These are phyloP conservation scores for Globisporangium perplexum DNA, from an alignment of 352 stramenopile species.

Conservation along the genomic window DNA sequence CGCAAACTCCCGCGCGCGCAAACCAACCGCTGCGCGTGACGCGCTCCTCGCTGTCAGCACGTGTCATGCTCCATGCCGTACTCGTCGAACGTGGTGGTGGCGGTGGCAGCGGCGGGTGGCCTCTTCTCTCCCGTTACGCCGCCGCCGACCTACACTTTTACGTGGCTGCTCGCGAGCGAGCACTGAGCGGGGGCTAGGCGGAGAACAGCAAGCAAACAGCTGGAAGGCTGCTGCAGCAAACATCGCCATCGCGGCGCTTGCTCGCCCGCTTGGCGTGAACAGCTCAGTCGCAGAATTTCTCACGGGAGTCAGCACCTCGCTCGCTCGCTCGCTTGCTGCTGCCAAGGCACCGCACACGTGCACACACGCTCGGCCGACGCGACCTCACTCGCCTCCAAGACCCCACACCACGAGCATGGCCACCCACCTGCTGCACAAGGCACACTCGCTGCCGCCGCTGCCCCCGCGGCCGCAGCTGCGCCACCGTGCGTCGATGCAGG, in stretches of 20 bases:
- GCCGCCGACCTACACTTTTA: too few species aligned
- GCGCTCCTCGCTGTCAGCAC: background rate
- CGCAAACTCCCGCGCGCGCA: background rate
- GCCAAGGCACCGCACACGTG: background rate
- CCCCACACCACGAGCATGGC: too few species aligned
- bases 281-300: constrained; percentile 4
- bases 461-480: constrained; percentile 23
- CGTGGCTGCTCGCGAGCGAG: too few species aligned
- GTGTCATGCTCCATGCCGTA: background rate
- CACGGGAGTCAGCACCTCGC: background rate
- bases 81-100: too few species aligned
- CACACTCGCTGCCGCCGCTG: constrained; percentile 31
- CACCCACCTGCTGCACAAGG: constrained; percentile 22
- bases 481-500: constrained; percentile 37
- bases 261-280: background rate
- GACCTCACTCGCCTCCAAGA: too few species aligned
- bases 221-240: background rate
- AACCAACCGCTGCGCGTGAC: background rate
- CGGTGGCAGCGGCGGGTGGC: too few species aligned
- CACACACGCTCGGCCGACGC: background rate
- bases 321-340: too few species aligned
- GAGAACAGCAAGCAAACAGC: background rate
- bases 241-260: background rate
- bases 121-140: too few species aligned
- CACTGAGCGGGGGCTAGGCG: too few species aligned